Conservation (phyloP, 2,329 filamentous ascomycete species). For the Cladosporium oxysporum region DNA sequence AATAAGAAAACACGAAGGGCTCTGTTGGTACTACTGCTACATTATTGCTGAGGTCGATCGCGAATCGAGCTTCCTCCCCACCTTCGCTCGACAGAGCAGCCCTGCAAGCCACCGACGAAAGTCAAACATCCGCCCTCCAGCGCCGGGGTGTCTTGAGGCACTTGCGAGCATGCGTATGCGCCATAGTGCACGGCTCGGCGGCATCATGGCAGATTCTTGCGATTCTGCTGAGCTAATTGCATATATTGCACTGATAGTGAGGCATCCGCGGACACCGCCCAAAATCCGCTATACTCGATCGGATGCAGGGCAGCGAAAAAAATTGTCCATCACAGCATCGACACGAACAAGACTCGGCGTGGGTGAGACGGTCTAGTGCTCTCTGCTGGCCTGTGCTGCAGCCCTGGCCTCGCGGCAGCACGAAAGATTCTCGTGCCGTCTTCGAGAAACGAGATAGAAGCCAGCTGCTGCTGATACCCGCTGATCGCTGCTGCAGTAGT, state of each 20-base stretch:
- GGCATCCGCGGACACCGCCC: constrained; percentile 9
- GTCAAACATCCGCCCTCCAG: neutral
- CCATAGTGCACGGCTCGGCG: constrained; percentile 7
- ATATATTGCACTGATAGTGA: neutral
- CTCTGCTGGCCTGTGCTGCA: constrained; percentile 1
- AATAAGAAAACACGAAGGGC: constrained; percentile 5
- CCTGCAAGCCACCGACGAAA: too few species aligned
- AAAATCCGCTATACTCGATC: constrained; percentile 3
- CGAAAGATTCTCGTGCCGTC: neutral
- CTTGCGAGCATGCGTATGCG: neutral
- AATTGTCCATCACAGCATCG: neutral
- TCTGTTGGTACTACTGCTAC: neutral
- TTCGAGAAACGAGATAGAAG: constrained; percentile 17
- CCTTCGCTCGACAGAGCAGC: too few species aligned
- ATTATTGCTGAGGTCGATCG: neutral
- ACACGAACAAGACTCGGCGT: neutral
- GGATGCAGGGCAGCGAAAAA: neutral
- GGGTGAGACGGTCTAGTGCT: constrained; percentile 6
- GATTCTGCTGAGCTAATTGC: neutral
- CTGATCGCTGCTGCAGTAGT: constrained; percentile 13
- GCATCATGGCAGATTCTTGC: neutral
- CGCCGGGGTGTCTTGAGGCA: neutral
- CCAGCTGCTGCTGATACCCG: neutral
- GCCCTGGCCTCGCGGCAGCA: neutral
- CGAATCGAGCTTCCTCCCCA: too few species aligned